Evolutionary conservation across 2,329 filamentous ascomycete genomes (phyloP).

Genomic region (Apiospora pterosperma): DNA sequence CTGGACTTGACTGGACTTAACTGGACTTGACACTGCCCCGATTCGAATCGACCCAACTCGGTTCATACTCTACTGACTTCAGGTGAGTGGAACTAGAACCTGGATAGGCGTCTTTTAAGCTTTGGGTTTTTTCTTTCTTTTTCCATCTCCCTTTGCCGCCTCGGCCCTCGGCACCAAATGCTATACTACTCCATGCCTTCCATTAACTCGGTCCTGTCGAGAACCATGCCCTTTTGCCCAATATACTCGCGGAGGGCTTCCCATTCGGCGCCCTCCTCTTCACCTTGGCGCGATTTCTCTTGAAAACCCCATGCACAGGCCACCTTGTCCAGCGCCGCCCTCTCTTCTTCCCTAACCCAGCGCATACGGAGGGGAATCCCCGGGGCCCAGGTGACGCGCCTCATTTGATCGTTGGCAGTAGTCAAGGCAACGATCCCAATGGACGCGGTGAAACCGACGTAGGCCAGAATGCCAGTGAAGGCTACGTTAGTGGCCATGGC

Average conservation of each 20-base stretch:
- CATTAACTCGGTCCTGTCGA: constrained; percentile 89
- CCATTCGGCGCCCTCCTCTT: constrained; percentile 91
- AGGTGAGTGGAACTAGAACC: neutral
- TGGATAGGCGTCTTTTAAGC: neutral
- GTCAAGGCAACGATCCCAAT: constrained; percentile 81
- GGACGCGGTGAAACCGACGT: constrained; percentile 75
- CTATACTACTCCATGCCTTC: constrained; percentile 81
- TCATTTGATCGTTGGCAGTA: constrained; percentile 93
- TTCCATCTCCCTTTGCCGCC: neutral
- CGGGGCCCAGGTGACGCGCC: constrained; percentile 82
- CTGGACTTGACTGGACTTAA: neutral
- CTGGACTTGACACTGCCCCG: neutral
- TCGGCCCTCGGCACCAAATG: neutral
- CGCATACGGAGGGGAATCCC: constrained; percentile 77
- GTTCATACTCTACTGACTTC: neutral
- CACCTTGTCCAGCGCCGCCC: constrained; percentile 80
- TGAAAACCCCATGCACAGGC: constrained; percentile 91
- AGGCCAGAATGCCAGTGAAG: constrained; percentile 78
- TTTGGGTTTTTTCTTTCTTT: neutral
- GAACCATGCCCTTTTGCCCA: constrained; percentile 78
- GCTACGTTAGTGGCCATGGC: constrained; percentile 71
- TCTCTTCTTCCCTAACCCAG: constrained; percentile 87
- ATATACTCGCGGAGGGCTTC: constrained; percentile 80
- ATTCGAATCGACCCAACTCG: neutral
- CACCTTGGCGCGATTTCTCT: constrained; percentile 73